phyloP scores from a whole-genome alignment of 2,329 filamentous ascomycete genomes.

The Albophoma yamanashiensis region DNA sequence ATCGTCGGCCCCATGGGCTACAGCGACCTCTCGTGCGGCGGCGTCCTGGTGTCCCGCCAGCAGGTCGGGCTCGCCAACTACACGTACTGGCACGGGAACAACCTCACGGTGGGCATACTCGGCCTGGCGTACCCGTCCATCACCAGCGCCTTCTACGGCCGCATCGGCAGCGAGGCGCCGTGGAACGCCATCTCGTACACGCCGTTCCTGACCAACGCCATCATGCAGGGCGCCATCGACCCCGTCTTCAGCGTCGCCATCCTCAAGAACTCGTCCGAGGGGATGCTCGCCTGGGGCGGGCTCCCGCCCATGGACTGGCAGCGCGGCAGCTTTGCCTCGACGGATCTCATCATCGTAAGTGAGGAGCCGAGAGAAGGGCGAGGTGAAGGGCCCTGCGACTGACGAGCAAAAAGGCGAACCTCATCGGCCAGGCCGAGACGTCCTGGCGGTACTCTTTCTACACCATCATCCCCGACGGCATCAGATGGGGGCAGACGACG shows the following conservation, averaged over 20 bases:
- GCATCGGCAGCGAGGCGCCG: slow-evolving; percentile 23
- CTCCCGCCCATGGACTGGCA: slow-evolving; percentile 26
- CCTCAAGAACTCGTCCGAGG: slow-evolving; percentile 32
- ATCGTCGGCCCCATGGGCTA: slow-evolving; percentile 35
- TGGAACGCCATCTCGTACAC: slow-evolving; percentile 31
- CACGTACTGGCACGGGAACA: slow-evolving; percentile 41
- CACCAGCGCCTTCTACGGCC: slow-evolving; percentile 35
- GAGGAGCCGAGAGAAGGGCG: not conserved
- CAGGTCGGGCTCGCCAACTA: slow-evolving; percentile 37
- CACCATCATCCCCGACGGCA: slow-evolving; percentile 38
- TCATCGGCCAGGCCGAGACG: slow-evolving; percentile 25
- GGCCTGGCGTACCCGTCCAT: slow-evolving; percentile 40
- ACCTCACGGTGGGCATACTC: slow-evolving; percentile 38
- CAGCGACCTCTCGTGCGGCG: slow-evolving; percentile 34
- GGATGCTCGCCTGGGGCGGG: slow-evolving; percentile 36
- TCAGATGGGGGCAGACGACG: slow-evolving; percentile 30
- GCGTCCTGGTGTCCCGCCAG: slow-evolving; percentile 31
- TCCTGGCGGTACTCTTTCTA: slow-evolving; percentile 40
- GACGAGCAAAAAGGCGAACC: slow-evolving; percentile 26
- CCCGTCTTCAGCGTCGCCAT: slow-evolving; percentile 38
- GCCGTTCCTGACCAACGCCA: slow-evolving; percentile 37
- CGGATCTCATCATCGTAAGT: slow-evolving; percentile 35
- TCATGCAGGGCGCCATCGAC: slow-evolving; percentile 32
- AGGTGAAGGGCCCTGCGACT: not conserved
- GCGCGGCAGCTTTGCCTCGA: slow-evolving; percentile 17